These are phyloP conservation scores for Holtermannia corniformis DNA, from an alignment of 768 basidiomycete genomes.

Conservation along the genomic window DNA sequence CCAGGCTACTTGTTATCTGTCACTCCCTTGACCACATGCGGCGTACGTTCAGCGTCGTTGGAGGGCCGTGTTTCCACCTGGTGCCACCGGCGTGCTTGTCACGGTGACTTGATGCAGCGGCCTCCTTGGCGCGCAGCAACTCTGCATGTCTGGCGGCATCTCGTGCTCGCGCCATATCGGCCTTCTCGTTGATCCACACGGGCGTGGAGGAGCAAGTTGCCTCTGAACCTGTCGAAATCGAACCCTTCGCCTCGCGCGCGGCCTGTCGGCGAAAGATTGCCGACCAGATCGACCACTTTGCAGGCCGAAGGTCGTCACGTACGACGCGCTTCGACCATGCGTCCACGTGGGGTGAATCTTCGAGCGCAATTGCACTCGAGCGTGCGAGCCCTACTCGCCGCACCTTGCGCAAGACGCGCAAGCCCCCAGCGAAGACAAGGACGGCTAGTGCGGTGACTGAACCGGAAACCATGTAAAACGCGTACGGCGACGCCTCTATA, in stretches of 20 bases:
- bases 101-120: background rate
- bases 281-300: background rate
- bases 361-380: background rate
- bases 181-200: slow-evolving; percentile 23
- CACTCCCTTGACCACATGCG: background rate
- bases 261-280: background rate
- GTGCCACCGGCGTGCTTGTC: background rate
- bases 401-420: slow-evolving; percentile 49
- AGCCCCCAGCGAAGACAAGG: slow-evolving; percentile 56
- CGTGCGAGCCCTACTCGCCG: slow-evolving; percentile 38
- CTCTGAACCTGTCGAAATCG: background rate
- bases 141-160: slow-evolving; percentile 9
- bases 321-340: background rate
- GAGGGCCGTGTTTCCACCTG: background rate
- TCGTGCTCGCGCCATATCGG: slow-evolving; percentile 19
- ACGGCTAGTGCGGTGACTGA: slow-evolving; percentile 53
- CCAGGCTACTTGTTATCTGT: no score
- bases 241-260: background rate
- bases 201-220: background rate
- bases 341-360: background rate
- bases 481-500: slow-evolving; percentile 62
- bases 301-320: background rate
- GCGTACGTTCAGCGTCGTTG: background rate
- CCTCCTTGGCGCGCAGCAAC: background rate
- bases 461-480: slow-evolving; percentile 60